Evolutionary conservation across 2,329 filamentous ascomycete species (phyloP).

Genomic region (Clonostachys rosea): DNA sequence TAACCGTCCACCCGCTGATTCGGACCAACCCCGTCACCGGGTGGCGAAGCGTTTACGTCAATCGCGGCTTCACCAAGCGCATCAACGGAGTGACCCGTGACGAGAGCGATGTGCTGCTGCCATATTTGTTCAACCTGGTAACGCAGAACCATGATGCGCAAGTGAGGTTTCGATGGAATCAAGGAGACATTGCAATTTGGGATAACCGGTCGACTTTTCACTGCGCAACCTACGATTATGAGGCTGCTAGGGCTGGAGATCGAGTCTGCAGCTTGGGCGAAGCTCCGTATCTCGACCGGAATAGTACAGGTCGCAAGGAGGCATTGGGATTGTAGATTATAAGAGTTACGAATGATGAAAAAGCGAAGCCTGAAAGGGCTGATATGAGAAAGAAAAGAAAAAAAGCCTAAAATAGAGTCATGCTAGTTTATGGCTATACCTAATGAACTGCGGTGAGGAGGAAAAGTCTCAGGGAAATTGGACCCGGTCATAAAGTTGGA

Average conservation of each 20-base stretch:
- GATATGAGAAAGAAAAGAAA: too few relatives aligned
- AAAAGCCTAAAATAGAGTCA: too few relatives aligned
- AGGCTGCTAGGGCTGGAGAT: slow-evolving; percentile 32
- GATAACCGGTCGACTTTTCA: slow-evolving; percentile 53
- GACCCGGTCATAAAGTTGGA: too few relatives aligned
- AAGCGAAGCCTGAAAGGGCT: too few relatives aligned
- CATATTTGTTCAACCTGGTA: slow-evolving; percentile 40
- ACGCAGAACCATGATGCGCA: slow-evolving; percentile 53
- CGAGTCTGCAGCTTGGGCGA: slow-evolving; percentile 35
- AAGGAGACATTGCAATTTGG: slow-evolving; percentile 59
- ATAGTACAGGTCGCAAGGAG: slow-evolving; percentile 30
- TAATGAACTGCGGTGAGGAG: too few relatives aligned
- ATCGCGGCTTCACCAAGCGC: slow-evolving; percentile 44
- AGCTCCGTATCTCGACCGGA: slow-evolving; percentile 32
- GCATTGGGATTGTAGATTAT: slow-evolving; percentile 15
- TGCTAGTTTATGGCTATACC: too few relatives aligned
- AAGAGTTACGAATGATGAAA: too few relatives aligned
- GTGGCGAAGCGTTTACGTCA: slow-evolving; percentile 50
- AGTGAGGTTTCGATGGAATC: slow-evolving; percentile 47
- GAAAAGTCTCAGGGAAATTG: too few relatives aligned
- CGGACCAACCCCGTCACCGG: slow-evolving; percentile 57
- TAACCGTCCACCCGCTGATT: slow-evolving; percentile 46
- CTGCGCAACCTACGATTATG: slow-evolving; percentile 59
- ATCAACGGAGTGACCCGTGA: slow-evolving; percentile 50
- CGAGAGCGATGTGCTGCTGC: slow-evolving; percentile 46